These are phyloP conservation scores for Auricularia auricula-judae DNA, from an alignment of 768 basidiomycete genomes.

Conservation along the genomic window DNA sequence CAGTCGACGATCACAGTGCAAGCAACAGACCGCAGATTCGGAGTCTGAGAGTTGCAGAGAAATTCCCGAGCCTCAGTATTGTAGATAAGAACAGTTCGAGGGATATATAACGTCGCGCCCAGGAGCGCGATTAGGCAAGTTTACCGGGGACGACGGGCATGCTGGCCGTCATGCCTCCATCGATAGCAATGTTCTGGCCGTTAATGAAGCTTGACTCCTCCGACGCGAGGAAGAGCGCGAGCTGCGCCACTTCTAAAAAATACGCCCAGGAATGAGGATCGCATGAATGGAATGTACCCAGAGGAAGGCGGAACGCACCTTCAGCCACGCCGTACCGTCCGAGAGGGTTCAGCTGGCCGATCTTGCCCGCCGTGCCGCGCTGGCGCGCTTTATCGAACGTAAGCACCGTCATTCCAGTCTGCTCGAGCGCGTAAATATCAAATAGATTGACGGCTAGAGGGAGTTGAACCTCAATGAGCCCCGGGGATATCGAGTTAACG, in stretches of 20 bases:
- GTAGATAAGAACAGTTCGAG: no score
- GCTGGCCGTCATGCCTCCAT: constrained; percentile 75
- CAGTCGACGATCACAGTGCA: no score
- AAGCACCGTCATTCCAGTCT: constrained; percentile 76
- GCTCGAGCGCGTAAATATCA: background rate
- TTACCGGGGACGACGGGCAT: constrained; percentile 71
- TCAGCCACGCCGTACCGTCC: constrained; percentile 73
- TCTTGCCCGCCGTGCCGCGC: constrained; percentile 60
- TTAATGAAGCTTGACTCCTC: constrained; percentile 90
- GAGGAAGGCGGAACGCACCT: constrained; percentile 33
- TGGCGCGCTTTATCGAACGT: constrained; percentile 70
- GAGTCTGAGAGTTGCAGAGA: no score
- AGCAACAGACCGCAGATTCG: no score
- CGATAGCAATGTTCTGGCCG: constrained; percentile 77
- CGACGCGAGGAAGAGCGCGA: constrained; percentile 77
- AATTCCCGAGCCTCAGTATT: no score
- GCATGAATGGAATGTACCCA: background rate
- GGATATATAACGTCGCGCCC: no score
- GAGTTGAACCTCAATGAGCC: constrained; percentile 54
- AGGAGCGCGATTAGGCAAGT: constrained; percentile 3
- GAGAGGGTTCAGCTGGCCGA: constrained; percentile 78
- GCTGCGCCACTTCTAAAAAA: constrained; percentile 69
- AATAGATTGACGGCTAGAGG: background rate
- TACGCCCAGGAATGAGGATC: background rate
- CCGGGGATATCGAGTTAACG: constrained; percentile 84